Percentiles rank a stretch among this genome's conserved stretches.
phyloP scores from a whole-genome alignment of 1,284 basidiomycete species.

The Boletus austroedulis region DNA sequence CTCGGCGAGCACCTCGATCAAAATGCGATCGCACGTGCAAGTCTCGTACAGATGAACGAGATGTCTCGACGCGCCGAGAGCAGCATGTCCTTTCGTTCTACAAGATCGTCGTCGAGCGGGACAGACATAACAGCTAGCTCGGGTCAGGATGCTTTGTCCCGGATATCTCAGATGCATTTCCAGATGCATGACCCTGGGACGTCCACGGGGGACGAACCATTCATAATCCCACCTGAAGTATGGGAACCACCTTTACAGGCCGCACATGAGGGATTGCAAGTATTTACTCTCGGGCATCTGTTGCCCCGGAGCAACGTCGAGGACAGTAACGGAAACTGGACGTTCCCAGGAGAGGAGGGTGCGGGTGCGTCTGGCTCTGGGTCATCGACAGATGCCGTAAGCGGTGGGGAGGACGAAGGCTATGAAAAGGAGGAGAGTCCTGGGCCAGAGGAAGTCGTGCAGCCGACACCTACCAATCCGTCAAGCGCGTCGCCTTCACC shows the following conservation, averaged over 20 bases:
- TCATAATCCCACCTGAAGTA: slow-evolving; percentile 38
- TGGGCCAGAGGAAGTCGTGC: slow-evolving; percentile 35
- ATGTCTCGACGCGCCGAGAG: slow-evolving; percentile 58
- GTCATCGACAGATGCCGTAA: slow-evolving; percentile 1
- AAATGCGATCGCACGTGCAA: slow-evolving; percentile 55
- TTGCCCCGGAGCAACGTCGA: slow-evolving; percentile 56
- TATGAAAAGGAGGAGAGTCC: slow-evolving; percentile 32
- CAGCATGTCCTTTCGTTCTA: slow-evolving; percentile 40
- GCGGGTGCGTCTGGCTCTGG: slow-evolving; percentile 14
- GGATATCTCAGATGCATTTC: slow-evolving; percentile 29
- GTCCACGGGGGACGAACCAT: slow-evolving; percentile 37
- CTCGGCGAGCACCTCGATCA: slow-evolving; percentile 40
- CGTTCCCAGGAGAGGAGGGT: slow-evolving; percentile 41
- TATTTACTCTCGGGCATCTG: slow-evolving; percentile 80
- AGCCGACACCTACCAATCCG: slow-evolving; percentile 31
- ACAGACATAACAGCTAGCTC: slow-evolving; percentile 15
- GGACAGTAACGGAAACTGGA: slow-evolving; percentile 59
- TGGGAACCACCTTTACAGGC: slow-evolving; percentile 31
- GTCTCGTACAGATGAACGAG: slow-evolving; percentile 71
- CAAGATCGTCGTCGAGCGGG: slow-evolving; percentile 18
- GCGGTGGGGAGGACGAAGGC: slow-evolving; percentile 17
- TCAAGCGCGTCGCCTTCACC: slow-evolving; percentile 14
- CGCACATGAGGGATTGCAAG: slow-evolving; percentile 66
- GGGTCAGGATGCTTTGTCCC: slow-evolving; percentile 17
- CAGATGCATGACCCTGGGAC: slow-evolving; percentile 24